These are phyloP conservation scores for Entoloma clypeatum DNA, from an alignment of 1,284 basidiomycete genomes.

Conservation along the genomic window DNA sequence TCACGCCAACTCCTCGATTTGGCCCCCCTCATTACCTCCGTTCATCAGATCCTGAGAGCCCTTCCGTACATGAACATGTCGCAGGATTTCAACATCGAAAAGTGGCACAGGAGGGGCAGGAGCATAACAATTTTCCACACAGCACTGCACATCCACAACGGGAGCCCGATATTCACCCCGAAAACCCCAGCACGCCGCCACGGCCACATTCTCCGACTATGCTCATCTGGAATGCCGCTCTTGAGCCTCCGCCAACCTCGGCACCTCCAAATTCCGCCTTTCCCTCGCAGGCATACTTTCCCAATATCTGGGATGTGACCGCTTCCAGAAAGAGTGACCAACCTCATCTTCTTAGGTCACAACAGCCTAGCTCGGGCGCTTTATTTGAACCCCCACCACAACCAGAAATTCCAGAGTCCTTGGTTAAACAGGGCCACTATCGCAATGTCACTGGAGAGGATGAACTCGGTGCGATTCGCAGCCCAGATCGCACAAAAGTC, in stretches of 20 bases:
- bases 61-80: conserved; percentile 13
- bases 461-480: conserved; percentile 34
- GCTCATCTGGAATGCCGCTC: conserved; percentile 62
- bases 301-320: conserved; percentile 68
- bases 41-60: conserved; percentile 9
- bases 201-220: conserved; percentile 60
- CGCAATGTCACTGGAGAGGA: conserved; percentile 52
- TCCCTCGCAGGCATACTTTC: conserved; percentile 65
- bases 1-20: conserved; percentile 31
- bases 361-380: conserved; percentile 34
- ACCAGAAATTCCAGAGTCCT: conserved; percentile 54
- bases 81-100: conserved; percentile 10
- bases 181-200: conserved; percentile 25
- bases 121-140: conserved; percentile 14
- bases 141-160: conserved; percentile 8
- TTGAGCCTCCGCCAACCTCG: conserved; percentile 69
- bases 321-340: conserved; percentile 39
- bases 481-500: conserved; percentile 72
- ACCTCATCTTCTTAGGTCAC: conserved; percentile 23
- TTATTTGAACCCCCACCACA: conserved; percentile 62
- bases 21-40: conserved; percentile 14
- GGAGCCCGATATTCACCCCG: conserved; percentile 16
- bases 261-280: conserved; percentile 52
- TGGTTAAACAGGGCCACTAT: conserved; percentile 61
- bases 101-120: conserved; percentile 14